Base-by-base conservation (phyloP, 2,329 filamentous ascomycete genomes). In the Alternaria incomplexa region DNA sequence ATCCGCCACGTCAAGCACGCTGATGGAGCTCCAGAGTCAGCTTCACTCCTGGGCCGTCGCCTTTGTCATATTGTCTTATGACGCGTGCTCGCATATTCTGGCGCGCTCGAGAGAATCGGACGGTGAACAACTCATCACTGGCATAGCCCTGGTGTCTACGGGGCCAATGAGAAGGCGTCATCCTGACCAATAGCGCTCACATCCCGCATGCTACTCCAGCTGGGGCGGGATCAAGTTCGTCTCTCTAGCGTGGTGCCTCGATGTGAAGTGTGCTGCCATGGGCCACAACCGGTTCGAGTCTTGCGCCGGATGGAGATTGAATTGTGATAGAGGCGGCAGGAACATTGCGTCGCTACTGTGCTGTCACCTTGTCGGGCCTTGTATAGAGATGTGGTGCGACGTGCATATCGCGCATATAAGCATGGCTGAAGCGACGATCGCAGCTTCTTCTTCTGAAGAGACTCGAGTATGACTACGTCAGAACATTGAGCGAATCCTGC, bases 61-160 rank as follows among this genome's bases (percentile, higher is more conserved):
- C 36, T 30, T 46, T 50, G 45, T 43, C 36, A 57, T 51, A 45
- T 47, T 62, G 56, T 43, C 58, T 62, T 64, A 73, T 76, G 73
- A 73, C 71, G 66, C 58, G 57, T 55, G 62, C 66, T 51, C 67
- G 73, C 73, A 72, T 68, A 32, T 44, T 23, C 58, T 63, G 63
- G 69, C 67, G 66, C 65, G 53, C 60, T 64, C 45, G 59, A 63
- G 65, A 63, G 44, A 58, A 50, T 47, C 50, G 58, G 52, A 46
- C 51, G 50, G 62, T 62, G 72, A 68, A 77, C 77, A 79, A 73
- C 77, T 73, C 77, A 79, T 76, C 76, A 63, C 56, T 66, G 66
- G 66, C 72, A 68, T 65, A 66, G 66, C 63, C 36, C 58, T 56
- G 63, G 60, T 66, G 57, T 20, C 32, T 22, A 48, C 23, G 50